Percentiles rank a stretch among this genome's conserved stretches.
phyloP scores from a whole-genome alignment of 805 yeast genomes.

The Metschnikowia bowlesiae region DNA sequence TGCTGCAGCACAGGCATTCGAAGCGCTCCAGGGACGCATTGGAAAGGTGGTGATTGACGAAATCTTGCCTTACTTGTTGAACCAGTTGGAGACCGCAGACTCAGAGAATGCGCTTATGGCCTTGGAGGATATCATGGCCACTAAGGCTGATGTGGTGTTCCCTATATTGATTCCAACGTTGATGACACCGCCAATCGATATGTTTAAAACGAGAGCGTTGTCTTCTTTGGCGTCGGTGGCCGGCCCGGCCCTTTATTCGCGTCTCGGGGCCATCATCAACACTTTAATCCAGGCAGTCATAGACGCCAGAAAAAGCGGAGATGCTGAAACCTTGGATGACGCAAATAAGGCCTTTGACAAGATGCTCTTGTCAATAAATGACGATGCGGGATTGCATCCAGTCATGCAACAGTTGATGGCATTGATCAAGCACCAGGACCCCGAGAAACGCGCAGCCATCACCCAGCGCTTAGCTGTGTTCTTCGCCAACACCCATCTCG shows the following conservation, averaged over 20 bases:
- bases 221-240: slow-evolving; percentile 88
- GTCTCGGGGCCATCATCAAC: slow-evolving; percentile 69
- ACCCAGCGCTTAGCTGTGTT: slow-evolving; percentile 67
- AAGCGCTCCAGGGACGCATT: slow-evolving; percentile 72
- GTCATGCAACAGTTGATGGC: slow-evolving; percentile 75
- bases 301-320: slow-evolving; percentile 25
- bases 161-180: slow-evolving; percentile 87
- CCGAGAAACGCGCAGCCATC: slow-evolving; percentile 56
- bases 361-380: slow-evolving; percentile 68
- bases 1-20: slow-evolving; percentile 90
- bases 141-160: slow-evolving; percentile 86
- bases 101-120: slow-evolving; percentile 82
- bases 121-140: slow-evolving; percentile 85
- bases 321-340: slow-evolving; percentile 37
- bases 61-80: slow-evolving; percentile 76
- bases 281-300: slow-evolving; percentile 62
- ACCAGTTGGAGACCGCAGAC: slow-evolving; percentile 54
- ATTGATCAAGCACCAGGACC: slow-evolving; percentile 72
- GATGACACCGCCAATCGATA: slow-evolving; percentile 74
- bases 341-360: slow-evolving; percentile 57
- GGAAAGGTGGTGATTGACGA: slow-evolving; percentile 88
- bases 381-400: slow-evolving; percentile 78
- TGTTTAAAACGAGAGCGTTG: slow-evolving; percentile 80
- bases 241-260: slow-evolving; percentile 71
- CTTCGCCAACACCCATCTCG: slow-evolving; percentile 61